Percentiles rank a stretch among this genome's conserved stretches.
phyloP scores from a whole-genome alignment of 768 basidiomycete genomes.

The Boletus pseudopeckii region DNA sequence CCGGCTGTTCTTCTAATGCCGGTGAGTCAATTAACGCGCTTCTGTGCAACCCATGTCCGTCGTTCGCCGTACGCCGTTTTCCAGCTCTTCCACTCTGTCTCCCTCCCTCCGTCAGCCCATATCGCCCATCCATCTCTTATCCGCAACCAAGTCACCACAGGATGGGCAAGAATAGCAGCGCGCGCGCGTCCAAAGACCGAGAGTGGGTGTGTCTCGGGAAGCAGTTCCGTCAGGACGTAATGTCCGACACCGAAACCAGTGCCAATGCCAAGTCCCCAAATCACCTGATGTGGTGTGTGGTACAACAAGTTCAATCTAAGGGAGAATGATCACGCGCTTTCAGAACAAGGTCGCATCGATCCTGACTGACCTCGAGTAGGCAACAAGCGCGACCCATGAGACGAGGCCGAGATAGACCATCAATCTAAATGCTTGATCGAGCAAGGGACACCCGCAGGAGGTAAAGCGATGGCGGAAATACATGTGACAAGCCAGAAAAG shows the following conservation, averaged over 20 bases:
- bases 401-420: constrained; percentile 48
- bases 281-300: constrained; percentile 67
- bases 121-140: constrained; percentile 80
- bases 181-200: constrained; percentile 54
- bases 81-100: constrained; percentile 70
- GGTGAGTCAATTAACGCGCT: constrained; percentile 12
- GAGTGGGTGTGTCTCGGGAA: constrained; percentile 52
- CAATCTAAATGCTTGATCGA: constrained; percentile 52
- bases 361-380: constrained; percentile 69
- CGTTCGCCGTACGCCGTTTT: constrained; percentile 51
- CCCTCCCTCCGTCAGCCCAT: constrained; percentile 76
- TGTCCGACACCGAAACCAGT: constrained; percentile 46
- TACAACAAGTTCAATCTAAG: constrained; percentile 67
- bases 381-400: constrained; percentile 61
- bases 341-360: neutral
- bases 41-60: constrained; percentile 16
- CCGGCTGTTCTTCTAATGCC: neutral
- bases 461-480: constrained; percentile 64
- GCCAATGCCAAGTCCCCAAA: constrained; percentile 74
- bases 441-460: constrained; percentile 44
- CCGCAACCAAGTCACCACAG: constrained; percentile 60
- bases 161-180: constrained; percentile 48
- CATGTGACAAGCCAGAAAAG: constrained; percentile 73
- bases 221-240: constrained; percentile 55
- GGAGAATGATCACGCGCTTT: neutral